Percentiles rank a stretch among this genome's conserved stretches.
Conservation (phyloP, 139 green algal species). For the Coelastrella sp. region DNA sequence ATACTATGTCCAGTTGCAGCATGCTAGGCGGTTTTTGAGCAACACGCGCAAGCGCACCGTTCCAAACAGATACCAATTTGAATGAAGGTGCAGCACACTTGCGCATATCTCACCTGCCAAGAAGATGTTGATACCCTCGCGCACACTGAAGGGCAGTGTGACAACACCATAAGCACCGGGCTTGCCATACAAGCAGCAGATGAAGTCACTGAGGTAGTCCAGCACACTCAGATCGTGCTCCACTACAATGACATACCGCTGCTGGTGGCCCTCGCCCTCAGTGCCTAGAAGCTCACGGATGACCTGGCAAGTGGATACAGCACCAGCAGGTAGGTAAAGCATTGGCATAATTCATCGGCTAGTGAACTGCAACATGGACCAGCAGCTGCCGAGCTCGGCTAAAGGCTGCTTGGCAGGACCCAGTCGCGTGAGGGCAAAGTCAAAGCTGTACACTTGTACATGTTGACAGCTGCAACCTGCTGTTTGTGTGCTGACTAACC, state of each 20-base stretch:
- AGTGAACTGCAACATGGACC: too few relatives aligned
- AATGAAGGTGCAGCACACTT: neutral
- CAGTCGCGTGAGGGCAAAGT: too few relatives aligned
- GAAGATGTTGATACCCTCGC: conserved; percentile 83
- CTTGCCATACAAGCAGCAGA: conserved; percentile 99
- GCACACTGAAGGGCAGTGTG: conserved; percentile 94
- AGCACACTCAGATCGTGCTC: conserved; percentile 98
- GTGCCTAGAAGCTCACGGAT: conserved; percentile 84
- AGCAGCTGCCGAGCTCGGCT: too few relatives aligned
- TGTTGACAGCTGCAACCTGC: neutral
- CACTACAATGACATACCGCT: conserved; percentile 97
- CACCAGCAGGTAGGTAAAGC: too few relatives aligned
- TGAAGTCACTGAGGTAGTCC: conserved; percentile 99
- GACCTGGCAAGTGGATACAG: conserved; percentile 64
- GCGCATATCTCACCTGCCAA: conserved; percentile 64
- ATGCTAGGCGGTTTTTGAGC: too few relatives aligned
- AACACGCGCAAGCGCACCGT: too few relatives aligned
- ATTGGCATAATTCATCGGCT: too few relatives aligned
- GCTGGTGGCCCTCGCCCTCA: conserved; percentile 46
- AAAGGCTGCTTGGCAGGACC: too few relatives aligned
- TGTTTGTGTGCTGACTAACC: neutral
- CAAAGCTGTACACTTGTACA: neutral
- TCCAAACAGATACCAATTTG: too few relatives aligned
- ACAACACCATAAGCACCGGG: conserved; percentile 98
- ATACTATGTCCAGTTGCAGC: too few relatives aligned